Conservation (phyloP, 1,284 basidiomycete genomes). For the Sutorius eximius region DNA sequence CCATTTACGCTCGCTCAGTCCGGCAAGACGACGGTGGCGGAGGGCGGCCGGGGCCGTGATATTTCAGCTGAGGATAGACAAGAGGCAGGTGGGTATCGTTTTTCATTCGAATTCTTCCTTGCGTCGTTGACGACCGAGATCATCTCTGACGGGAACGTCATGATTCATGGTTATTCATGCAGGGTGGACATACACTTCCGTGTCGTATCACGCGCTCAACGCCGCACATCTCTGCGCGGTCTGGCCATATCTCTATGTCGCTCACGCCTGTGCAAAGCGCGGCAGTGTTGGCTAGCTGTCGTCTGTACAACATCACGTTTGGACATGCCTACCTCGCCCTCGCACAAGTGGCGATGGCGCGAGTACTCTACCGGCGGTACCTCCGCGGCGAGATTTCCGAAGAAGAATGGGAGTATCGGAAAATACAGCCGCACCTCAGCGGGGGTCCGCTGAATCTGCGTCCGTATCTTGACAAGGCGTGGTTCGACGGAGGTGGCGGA, state of each 20-base stretch:
- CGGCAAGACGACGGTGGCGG: constrained; percentile 47
- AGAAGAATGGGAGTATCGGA: constrained; percentile 55
- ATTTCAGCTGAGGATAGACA: constrained; percentile 32
- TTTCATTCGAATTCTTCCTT: background rate
- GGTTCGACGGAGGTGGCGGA: constrained; percentile 48
- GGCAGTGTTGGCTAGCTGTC: constrained; percentile 40
- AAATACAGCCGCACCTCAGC: constrained; percentile 46
- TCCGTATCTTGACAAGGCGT: constrained; percentile 48
- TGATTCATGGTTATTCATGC: background rate
- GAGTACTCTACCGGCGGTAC: constrained; percentile 50
- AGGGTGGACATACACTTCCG: constrained; percentile 62
- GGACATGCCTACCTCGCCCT: constrained; percentile 52
- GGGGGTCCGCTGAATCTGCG: constrained; percentile 53
- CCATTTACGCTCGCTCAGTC: constrained; percentile 27
- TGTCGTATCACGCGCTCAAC: constrained; percentile 40
- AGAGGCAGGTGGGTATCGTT: constrained; percentile 32
- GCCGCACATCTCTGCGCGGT: constrained; percentile 37
- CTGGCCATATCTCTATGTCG: constrained; percentile 24
- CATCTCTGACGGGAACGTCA: background rate
- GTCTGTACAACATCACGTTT: constrained; percentile 46
- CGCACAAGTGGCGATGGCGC: constrained; percentile 53
- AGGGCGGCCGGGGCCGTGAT: constrained; percentile 46
- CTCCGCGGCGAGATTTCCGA: constrained; percentile 46
- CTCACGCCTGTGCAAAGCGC: constrained; percentile 33
- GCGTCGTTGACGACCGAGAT: background rate